Evolutionary conservation across 2,329 filamentous ascomycete species (phyloP), one percentile per base, ranked within the genome.

Genomic region (Cladobotryum protrusum): DNA sequence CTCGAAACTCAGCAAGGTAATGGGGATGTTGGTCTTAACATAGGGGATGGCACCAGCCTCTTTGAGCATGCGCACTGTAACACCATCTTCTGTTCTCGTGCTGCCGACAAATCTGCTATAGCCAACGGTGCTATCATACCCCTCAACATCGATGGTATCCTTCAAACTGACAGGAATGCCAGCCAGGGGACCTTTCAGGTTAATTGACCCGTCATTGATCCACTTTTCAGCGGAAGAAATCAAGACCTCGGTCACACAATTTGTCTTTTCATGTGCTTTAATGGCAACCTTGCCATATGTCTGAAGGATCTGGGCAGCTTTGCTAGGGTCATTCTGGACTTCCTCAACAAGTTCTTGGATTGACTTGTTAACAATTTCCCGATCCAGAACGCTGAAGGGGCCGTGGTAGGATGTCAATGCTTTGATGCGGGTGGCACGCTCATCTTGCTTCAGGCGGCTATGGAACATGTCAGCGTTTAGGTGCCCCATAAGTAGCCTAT

Each of bases 1-100:
- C 67, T 95, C 90, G 60, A 95, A 95, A 50, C 86, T 90, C 37
- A 95, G 76, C 2, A 96, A 77, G 0, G 90, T 95, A 50, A 92
- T 86, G 5, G 91, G 92, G 2, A 95, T 66, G 54, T 93, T 93
- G 1, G 91, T 96, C 74, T 96, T 97, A 56, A 91, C 89, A 63
- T 95, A 96, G 0, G 91, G 91, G 2, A 96, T 78, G 0, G 91
- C 90, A 18, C 91, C 87, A 2, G 89, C 89, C 63, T 93, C 87
- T 63, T 95, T 95, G 46, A 96, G 74, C 39, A 97, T 68, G 49
- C 78, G 79, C 18, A 88, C 84, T 61, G 89, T 80, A 2, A 81
- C 73, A 0, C 90, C 89, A 69, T 96, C 90, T 24, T 78, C 67
- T 0, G 65, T 49, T 35, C 76, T 72, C 13, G 84, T 84, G 60